Evolutionary conservation across 2,329 filamentous ascomycete species (phyloP), one percentile per base, ranked within the genome.

Genomic region (Fusarium algeriense): DNA sequence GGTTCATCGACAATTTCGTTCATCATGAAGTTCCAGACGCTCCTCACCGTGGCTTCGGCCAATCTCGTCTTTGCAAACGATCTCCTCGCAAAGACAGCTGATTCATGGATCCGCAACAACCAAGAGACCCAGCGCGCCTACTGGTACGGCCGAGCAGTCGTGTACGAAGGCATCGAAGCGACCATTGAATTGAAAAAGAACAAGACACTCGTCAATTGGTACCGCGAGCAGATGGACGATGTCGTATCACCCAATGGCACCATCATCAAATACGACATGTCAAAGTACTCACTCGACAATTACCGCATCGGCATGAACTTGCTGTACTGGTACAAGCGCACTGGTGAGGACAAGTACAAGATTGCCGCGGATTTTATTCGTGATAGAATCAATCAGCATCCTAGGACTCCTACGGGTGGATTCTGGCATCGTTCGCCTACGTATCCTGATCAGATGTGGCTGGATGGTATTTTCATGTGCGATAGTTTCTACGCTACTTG

Each of bases 381-480:
- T 12, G 70, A 78, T 19, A 84, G 86, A 66, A 74, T 89, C 9
- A 77, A 87, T 65, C 76, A 80, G 37, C 85, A 86, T 64, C 85
- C 85, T 8, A 81, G 87, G 17, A 89, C 84, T 0, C 76, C 83
- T 0, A 76, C 80, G 1, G 87, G 87, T 12, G 87, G 87, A 2
- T 86, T 89, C 80, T 89, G 86, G 85, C 87, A 89, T 69, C 72
- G 78, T 1, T 76, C 81, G 19, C 78, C 84, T 35, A 78, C 80
- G 4, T 87, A 87, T 67, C 81, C 80, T 20, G 82, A 87, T 67
- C 85, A 89, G 38, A 66, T 66, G 64, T 66, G 87, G 87, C 81
- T 89, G 0, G 86, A 88, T 68, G 87, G 87, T 2, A 85, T 86
- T 26, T 87, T 81, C 77, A 86, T 86, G 85, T 82, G 83, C 3